Percentiles rank a stretch among this genome's conserved stretches.
phyloP scores from a whole-genome alignment of 2,329 filamentous ascomycete species.

The Lecanosticta acicola region DNA sequence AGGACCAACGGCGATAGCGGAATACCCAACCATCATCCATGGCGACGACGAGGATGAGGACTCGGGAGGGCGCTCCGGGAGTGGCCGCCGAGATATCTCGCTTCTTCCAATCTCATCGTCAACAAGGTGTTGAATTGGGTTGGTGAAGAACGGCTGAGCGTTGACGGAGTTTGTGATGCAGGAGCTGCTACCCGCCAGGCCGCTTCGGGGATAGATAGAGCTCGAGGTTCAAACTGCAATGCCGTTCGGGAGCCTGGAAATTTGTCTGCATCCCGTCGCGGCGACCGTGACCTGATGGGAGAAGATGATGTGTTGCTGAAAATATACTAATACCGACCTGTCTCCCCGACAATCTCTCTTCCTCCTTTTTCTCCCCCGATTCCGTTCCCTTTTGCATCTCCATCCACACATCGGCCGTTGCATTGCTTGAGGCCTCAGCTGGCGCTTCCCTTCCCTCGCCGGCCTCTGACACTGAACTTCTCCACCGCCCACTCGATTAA shows the following conservation, averaged over 20 bases:
- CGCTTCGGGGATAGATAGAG: slow-evolving; percentile 14
- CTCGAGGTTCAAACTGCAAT: slow-evolving; percentile 17
- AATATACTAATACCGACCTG: slow-evolving; percentile 1
- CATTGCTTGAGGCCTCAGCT: background rate
- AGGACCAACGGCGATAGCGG: no score
- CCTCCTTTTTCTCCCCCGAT: background rate
- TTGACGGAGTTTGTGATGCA: slow-evolving; percentile 11
- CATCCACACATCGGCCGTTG: background rate
- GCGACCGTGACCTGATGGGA: background rate
- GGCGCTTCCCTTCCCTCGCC: background rate
- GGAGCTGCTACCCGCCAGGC: slow-evolving; percentile 1
- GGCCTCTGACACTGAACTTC: background rate
- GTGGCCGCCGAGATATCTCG: no score
- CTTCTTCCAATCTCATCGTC: no score
- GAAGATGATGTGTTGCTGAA: background rate
- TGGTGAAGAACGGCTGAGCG: slow-evolving; percentile 8
- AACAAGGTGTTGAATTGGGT: no score
- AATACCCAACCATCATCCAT: no score
- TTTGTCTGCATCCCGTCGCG: slow-evolving; percentile 1
- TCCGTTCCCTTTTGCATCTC: background rate
- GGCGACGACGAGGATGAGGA: no score
- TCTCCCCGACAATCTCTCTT: background rate
- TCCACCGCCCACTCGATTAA: background rate
- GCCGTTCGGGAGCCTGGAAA: slow-evolving; percentile 16
- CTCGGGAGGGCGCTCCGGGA: no score